These are phyloP conservation scores for Aspergillus funiculosus DNA, from an alignment of 495 filamentous ascomycete genomes.

Conservation along the genomic window DNA sequence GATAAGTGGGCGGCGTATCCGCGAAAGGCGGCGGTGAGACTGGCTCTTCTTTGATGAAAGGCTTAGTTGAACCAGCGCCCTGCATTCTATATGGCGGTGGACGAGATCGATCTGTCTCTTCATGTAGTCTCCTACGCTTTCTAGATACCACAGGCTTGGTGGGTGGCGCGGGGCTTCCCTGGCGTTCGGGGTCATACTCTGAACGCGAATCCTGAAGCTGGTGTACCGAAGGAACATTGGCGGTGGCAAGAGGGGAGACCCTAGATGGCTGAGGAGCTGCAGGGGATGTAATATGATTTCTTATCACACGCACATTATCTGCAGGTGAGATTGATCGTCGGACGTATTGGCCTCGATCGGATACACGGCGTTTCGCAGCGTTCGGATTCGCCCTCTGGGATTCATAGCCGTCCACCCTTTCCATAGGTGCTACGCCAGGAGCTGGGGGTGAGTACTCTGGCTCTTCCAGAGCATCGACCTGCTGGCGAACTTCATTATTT, in stretches of 20 bases:
- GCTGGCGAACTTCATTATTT: constrained; percentile 19
- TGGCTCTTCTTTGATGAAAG: constrained; percentile 82
- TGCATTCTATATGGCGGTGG: constrained; percentile 27
- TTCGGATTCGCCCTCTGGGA: constrained; percentile 19
- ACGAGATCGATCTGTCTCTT: constrained; percentile 28
- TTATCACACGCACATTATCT: constrained; percentile 44
- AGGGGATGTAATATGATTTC: constrained; percentile 62
- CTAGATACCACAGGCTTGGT: constrained; percentile 34
- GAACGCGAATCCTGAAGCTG: constrained; percentile 26
- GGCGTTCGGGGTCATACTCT: constrained; percentile 24
- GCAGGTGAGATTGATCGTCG: constrained; percentile 25
- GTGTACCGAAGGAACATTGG: constrained; percentile 51
- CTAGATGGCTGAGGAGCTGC: constrained; percentile 76
- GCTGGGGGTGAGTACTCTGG: constrained; percentile 49
- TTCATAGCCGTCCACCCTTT: constrained; percentile 24
- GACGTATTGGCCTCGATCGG: constrained; percentile 19
- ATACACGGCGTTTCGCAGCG: constrained; percentile 17
- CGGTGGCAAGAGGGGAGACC: constrained; percentile 67
- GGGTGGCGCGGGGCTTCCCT: constrained; percentile 35
- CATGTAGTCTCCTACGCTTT: constrained; percentile 45
- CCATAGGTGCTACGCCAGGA: constrained; percentile 34
- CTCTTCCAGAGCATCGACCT: constrained; percentile 35
- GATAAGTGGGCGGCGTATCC: constrained; percentile 41
- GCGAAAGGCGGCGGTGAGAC: constrained; percentile 71
- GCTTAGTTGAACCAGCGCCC: constrained; percentile 34